Percentiles rank a stretch among this genome's conserved stretches.
These are phyloP conservation scores for Leucocoprinus leucothites DNA, from an alignment of 768 basidiomycete species.

Conservation along the genomic window DNA sequence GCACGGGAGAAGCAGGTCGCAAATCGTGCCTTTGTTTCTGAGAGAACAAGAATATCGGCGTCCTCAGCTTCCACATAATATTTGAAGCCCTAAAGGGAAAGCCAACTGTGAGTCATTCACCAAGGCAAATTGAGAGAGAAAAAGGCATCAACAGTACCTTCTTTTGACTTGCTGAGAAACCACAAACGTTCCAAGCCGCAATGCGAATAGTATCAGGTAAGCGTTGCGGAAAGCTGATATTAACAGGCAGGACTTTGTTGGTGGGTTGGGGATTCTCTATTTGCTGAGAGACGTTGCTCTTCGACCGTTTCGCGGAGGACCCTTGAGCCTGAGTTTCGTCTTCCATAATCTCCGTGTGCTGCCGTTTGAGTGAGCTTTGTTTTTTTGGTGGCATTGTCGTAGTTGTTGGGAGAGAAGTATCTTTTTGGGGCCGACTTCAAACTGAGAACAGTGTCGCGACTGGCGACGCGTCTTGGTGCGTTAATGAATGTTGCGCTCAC, in stretches of 20 bases:
- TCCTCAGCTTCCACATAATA: constrained; percentile 83
- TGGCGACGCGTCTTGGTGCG: no score
- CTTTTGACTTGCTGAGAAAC: constrained; percentile 70
- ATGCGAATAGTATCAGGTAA: constrained; percentile 48
- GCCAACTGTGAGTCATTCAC: background rate
- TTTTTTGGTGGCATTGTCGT: constrained; percentile 11
- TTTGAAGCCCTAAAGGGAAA: constrained; percentile 64
- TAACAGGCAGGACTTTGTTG: constrained; percentile 68
- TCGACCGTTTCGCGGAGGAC: constrained; percentile 21
- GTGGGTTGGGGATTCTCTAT: constrained; percentile 56
- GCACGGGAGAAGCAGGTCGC: background rate
- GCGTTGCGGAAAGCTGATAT: constrained; percentile 55
- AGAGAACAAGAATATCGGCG: constrained; percentile 79
- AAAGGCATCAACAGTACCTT: constrained; percentile 46
- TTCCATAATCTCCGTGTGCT: constrained; percentile 15
- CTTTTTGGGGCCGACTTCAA: no score
- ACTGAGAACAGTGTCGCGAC: no score
- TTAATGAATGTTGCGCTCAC: no score
- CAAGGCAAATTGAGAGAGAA: background rate
- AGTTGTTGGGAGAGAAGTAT: background rate
- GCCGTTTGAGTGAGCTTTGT: constrained; percentile 8
- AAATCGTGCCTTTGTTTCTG: constrained; percentile 73
- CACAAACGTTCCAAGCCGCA: constrained; percentile 78
- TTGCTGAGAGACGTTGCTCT: constrained; percentile 4
- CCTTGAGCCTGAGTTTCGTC: constrained; percentile 21